These are phyloP conservation scores for Puccinia polysora DNA, from an alignment of 1,284 basidiomycete genomes.

Conservation along the genomic window DNA sequence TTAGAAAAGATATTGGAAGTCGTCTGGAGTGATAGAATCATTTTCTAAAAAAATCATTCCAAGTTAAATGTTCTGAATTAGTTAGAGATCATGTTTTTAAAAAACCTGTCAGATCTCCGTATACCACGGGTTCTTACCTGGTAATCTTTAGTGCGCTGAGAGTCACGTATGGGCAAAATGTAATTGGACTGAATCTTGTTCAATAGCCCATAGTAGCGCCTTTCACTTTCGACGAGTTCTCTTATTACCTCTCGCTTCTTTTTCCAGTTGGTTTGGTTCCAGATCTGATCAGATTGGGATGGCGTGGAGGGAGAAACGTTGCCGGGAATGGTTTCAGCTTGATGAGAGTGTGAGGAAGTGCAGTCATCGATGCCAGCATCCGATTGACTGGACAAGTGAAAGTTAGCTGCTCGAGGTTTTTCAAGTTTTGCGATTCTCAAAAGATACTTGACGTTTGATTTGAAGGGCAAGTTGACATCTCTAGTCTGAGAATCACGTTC, in stretches of 20 bases:
- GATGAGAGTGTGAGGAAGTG: background rate
- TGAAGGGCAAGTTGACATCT: constrained; percentile 14
- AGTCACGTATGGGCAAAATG: constrained; percentile 28
- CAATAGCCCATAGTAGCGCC: constrained; percentile 69
- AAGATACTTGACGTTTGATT: constrained; percentile 14
- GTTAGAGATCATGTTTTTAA: too few species aligned
- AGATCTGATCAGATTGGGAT: background rate
- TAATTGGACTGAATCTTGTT: constrained; percentile 63
- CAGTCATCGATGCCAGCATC: background rate
- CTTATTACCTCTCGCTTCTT: constrained; percentile 63
- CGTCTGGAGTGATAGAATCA: constrained; percentile 8
- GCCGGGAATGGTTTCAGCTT: background rate
- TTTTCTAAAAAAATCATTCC: background rate
- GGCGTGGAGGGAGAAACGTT: background rate
- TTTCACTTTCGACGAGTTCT: constrained; percentile 75
- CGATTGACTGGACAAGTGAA: background rate
- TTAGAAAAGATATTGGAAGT: constrained; percentile 34
- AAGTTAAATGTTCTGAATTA: too few species aligned
- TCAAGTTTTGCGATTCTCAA: background rate
- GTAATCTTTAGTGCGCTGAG: constrained; percentile 15
- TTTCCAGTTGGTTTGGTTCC: constrained; percentile 44
- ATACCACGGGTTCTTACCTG: constrained; percentile 22
- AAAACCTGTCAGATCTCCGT: too few species aligned
- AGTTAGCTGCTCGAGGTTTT: background rate
- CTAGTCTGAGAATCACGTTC: constrained; percentile 1